phyloP scores from a whole-genome alignment of 495 filamentous ascomycete genomes.

The Thozetella sp. region DNA sequence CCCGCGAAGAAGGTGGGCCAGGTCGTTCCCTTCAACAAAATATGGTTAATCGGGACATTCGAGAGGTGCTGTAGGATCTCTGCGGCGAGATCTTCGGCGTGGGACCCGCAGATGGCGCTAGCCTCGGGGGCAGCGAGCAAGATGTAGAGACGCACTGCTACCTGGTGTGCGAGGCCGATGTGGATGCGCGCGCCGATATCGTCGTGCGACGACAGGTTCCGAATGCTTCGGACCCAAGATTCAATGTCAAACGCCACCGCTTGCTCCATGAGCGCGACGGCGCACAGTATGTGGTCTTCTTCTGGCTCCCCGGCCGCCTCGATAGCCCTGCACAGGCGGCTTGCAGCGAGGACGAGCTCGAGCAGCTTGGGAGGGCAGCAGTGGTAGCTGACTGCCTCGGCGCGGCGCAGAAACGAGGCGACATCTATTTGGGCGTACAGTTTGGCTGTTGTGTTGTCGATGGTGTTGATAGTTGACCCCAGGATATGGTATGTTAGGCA shows the following conservation, averaged over 20 bases:
- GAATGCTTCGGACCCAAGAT: constrained; percentile 36
- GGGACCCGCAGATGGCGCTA: constrained; percentile 17
- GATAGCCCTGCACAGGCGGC: constrained; percentile 25
- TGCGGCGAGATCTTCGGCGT: constrained; percentile 36
- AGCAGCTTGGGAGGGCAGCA: constrained; percentile 44
- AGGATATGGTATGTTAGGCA: constrained; percentile 45
- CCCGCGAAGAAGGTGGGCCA: constrained; percentile 63
- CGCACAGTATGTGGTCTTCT: constrained; percentile 12
- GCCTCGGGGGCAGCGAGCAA: constrained; percentile 25
- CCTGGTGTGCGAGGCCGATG: constrained; percentile 44
- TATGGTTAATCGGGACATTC: constrained; percentile 41
- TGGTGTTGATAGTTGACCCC: constrained; percentile 27
- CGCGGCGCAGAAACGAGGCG: constrained; percentile 31
- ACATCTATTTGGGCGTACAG: constrained; percentile 24
- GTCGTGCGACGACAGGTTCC: constrained; percentile 24
- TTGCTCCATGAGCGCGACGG: constrained; percentile 26
- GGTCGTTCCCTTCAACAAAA: constrained; percentile 55
- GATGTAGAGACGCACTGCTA: constrained; percentile 41
- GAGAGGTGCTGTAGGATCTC: constrained; percentile 47
- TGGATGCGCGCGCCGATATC: constrained; percentile 38
- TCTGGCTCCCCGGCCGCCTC: not conserved
- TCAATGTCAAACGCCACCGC: constrained; percentile 29
- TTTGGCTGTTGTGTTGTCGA: constrained; percentile 8
- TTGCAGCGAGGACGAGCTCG: constrained; percentile 32
- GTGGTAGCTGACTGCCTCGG: constrained; percentile 47